Conservation (phyloP, 2,329 filamentous ascomycete genomes). For the Monilinia aucupariae region DNA sequence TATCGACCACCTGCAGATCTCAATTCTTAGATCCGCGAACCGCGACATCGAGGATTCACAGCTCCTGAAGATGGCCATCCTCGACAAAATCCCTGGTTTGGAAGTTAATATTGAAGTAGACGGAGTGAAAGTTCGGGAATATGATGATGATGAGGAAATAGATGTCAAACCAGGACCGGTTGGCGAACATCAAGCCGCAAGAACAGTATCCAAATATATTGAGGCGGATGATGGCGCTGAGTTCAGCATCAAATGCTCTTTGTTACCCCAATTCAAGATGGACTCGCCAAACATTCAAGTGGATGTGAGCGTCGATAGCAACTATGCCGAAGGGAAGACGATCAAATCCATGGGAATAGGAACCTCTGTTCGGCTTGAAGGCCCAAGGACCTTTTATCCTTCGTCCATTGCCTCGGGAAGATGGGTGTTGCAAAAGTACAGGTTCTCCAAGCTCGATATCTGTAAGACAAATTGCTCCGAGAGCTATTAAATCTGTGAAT, state of each 20-base stretch:
- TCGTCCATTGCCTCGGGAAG: background rate
- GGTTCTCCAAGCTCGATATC: slow-evolving; percentile 3
- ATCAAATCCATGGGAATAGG: background rate
- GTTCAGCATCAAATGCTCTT: background rate
- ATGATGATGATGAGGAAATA: slow-evolving; percentile 13
- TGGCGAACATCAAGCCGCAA: slow-evolving; percentile 1
- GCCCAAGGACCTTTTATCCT: background rate
- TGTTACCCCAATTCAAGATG: background rate
- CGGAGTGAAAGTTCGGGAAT: background rate
- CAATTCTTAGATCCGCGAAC: background rate
- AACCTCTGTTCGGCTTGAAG: background rate
- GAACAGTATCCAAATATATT: slow-evolving; percentile 13
- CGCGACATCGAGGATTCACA: background rate
- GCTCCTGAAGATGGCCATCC: background rate
- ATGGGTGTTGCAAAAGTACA: background rate
- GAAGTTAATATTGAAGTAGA: background rate
- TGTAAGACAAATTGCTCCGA: background rate
- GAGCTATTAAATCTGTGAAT: background rate
- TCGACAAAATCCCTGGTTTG: background rate
- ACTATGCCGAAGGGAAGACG: fast-evolving
- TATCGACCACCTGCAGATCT: background rate
- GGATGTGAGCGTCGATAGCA: background rate
- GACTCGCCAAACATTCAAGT: background rate
- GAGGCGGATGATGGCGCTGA: slow-evolving; percentile 4
- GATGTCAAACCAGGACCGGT: slow-evolving; percentile 3